Conservation (phyloP, 108 stramenopile genomes). For the Stephanodiscus minutulus region DNA sequence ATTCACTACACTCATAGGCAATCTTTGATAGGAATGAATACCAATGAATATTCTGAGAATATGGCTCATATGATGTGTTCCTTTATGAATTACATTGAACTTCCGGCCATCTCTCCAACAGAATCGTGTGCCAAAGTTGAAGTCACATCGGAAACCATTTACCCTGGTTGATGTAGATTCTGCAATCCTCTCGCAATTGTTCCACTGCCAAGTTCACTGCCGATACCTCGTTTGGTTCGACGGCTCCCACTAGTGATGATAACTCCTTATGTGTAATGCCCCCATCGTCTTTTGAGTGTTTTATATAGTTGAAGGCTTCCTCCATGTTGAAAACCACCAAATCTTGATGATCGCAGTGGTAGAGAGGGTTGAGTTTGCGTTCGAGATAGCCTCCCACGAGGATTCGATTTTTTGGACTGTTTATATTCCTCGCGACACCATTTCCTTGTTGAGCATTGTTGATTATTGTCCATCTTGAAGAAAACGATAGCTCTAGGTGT, state of each 20-base stretch:
- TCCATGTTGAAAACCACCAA: slow-evolving; percentile 31
- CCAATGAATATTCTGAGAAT: too few relatives aligned
- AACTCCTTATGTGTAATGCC: slow-evolving; percentile 34
- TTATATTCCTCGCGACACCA: not conserved
- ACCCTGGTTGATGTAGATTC: slow-evolving; percentile 43
- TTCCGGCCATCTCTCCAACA: too few relatives aligned
- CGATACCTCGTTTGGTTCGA: slow-evolving; percentile 24
- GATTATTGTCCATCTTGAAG: not conserved
- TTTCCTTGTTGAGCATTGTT: slow-evolving; percentile 1
- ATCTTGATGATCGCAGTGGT: slow-evolving; percentile 17
- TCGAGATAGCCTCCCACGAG: slow-evolving; percentile 25
- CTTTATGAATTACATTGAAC: too few relatives aligned
- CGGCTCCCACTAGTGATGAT: slow-evolving; percentile 37
- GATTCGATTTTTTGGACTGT: slow-evolving; percentile 37
- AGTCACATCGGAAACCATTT: slow-evolving; percentile 41
- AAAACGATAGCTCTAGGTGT: slow-evolving; percentile 42
- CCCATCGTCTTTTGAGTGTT: slow-evolving; percentile 38
- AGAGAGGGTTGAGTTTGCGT: slow-evolving; percentile 32
- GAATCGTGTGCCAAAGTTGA: not conserved
- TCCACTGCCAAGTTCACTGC: slow-evolving; percentile 45
- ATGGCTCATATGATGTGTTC: too few relatives aligned
- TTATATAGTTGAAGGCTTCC: slow-evolving; percentile 40
- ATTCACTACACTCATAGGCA: too few relatives aligned
- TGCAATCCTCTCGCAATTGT: slow-evolving; percentile 33
- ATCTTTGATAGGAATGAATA: too few relatives aligned